Evolutionary conservation across 208 protist species (phyloP), one percentile per base, ranked within the genome.

Genomic region (Trypanosoma theileri): DNA sequence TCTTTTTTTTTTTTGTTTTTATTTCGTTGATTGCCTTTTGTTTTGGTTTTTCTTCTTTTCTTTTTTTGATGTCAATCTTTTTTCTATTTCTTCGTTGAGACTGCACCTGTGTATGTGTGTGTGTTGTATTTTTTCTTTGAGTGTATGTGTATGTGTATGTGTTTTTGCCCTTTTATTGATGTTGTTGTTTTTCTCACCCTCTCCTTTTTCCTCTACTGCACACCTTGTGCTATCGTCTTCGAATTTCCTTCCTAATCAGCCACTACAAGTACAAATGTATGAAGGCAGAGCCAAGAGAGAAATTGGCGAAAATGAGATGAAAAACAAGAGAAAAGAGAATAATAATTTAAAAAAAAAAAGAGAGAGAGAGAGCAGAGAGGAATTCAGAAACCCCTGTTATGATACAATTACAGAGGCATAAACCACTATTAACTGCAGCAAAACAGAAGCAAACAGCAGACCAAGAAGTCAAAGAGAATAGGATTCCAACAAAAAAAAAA

Each of bases 401-500:
- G 6, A 35, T 35, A 6, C 28, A 35, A 35, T 35, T 35, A 6
- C 6, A 6, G 28, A 35, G 6, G 28, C 1, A 35, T 1, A 35
- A 35, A 35, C 28, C 1, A 35, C 28, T 35, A 6, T 35, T 35
- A 35, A 35, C 28, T 8, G 28, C 28, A 35, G 4, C 28, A 35
- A 6, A 35, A 35, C 1, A 35, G 4, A 35, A 35, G 6, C 28
- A 35, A 35, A 6, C 6, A 35, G 28, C 28, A 35, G 28, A 35
- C 28, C 6, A 52, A 26, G 8, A 40, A 17, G 41, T 3, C 7
- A 31, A 22, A 28, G 40, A 28, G 22, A 60, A 51, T 10, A 42
- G 59, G 50, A 70, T 21, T 65, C 46, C 6, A 61, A 62, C 52
- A 59, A 7, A 16, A 31, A 71, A 66, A n/a, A 59, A 4, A 65